Evolutionary conservation across 75 land plant species (phyloP).

Genomic region (Selaginella moellendorffii): DNA sequence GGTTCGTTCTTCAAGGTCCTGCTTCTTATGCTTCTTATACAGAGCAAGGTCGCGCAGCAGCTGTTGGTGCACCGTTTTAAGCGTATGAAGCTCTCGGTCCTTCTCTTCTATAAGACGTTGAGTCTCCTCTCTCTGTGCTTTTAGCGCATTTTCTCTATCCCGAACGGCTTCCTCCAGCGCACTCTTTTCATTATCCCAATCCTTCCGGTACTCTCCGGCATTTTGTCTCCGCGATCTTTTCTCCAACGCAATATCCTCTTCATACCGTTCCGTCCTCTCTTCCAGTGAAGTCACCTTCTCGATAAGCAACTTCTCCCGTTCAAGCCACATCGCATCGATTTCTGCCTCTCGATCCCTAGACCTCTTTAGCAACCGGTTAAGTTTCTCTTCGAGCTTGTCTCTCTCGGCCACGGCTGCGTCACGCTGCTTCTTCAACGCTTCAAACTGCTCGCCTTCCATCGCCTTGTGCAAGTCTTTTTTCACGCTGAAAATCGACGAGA

Average conservation of each 20-base stretch:
- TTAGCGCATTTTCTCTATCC: conserved; percentile 19
- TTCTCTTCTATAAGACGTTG: too few relatives aligned
- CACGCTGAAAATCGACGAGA: background rate
- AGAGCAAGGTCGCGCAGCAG: too few relatives aligned
- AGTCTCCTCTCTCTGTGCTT: conserved; percentile 11
- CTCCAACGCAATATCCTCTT: conserved; percentile 1
- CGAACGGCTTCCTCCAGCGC: conserved; percentile 8
- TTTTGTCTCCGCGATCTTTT: conserved; percentile 7
- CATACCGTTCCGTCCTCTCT: background rate
- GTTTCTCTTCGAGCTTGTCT: conserved; percentile 22
- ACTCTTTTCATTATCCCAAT: conserved; percentile 18
- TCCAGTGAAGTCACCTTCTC: background rate
- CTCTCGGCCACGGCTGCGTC: conserved; percentile 18
- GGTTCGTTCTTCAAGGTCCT: conserved; percentile 5
- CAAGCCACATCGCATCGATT: conserved; percentile 21
- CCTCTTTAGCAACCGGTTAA: conserved; percentile 14
- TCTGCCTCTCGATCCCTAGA: conserved; percentile 17
- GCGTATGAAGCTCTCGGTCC: conserved; percentile 14
- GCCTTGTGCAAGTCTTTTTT: background rate
- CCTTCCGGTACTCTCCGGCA: conserved; percentile 12
- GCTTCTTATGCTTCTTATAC: background rate
- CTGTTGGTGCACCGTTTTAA: conserved; percentile 3
- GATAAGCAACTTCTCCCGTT: conserved; percentile 14
- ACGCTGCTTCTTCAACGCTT: conserved; percentile 17
- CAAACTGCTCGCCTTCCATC: conserved; percentile 14